These are phyloP conservation scores for Isabelozyma heimii DNA, from an alignment of 805 yeast species.

Conservation along the genomic window DNA sequence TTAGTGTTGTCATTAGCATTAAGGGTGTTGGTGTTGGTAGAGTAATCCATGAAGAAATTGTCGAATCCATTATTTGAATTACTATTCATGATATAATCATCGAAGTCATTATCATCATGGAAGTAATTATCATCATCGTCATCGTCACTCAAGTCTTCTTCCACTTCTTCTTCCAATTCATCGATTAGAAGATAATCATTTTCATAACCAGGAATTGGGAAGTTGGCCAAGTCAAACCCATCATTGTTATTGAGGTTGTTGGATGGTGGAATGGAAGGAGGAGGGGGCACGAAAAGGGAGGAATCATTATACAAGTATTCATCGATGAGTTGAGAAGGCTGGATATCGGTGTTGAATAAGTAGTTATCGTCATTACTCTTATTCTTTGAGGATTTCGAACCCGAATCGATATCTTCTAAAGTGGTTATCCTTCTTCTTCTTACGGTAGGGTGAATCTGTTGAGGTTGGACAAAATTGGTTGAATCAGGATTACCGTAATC, in stretches of 20 bases:
- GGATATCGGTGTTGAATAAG: constrained; percentile 40
- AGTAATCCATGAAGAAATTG: constrained; percentile 1
- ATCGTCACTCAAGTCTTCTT: constrained; percentile 39
- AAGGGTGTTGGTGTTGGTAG: not conserved
- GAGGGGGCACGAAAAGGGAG: constrained; percentile 27
- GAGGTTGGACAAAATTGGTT: constrained; percentile 9
- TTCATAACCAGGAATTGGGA: constrained; percentile 30
- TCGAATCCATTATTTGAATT: not conserved
- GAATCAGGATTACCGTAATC: constrained; percentile 41
- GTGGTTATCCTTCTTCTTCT: constrained; percentile 35
- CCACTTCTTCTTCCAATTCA: constrained; percentile 41
- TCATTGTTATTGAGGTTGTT: constrained; percentile 1
- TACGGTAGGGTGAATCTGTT: constrained; percentile 4
- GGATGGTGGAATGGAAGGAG: constrained; percentile 1
- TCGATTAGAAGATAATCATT: constrained; percentile 31
- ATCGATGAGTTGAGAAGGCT: constrained; percentile 36
- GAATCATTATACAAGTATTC: constrained; percentile 20
- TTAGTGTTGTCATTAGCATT: constrained; percentile 7
- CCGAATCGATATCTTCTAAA: constrained; percentile 16
- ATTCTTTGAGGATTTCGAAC: constrained; percentile 6
- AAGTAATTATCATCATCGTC: constrained; percentile 39
- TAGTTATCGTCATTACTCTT: constrained; percentile 26
- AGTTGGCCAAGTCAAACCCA: constrained; percentile 3
- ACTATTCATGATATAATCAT: constrained; percentile 19
- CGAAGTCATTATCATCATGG: constrained; percentile 35